Conservation (phyloP, 2,329 filamentous ascomycete species). For the Botrytis porri region DNA sequence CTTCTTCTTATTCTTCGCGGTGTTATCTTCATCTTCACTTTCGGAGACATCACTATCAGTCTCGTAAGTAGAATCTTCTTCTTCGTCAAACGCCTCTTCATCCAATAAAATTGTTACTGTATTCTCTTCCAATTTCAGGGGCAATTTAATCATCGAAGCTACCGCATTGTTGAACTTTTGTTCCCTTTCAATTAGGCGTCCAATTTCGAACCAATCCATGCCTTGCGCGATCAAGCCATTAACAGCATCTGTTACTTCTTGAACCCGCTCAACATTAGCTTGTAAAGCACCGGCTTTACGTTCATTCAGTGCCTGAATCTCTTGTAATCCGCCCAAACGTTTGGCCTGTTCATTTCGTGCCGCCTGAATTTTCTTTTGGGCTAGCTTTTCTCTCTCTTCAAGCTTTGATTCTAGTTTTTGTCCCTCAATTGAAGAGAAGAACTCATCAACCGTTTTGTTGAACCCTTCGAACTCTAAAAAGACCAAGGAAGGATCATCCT, state of each 20-base stretch:
- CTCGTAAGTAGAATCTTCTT: conserved; percentile 54
- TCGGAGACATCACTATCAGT: conserved; percentile 65
- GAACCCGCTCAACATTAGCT: conserved; percentile 84
- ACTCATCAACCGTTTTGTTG: conserved; percentile 92
- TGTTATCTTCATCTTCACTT: conserved; percentile 49
- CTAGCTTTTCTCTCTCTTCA: conserved; percentile 75
- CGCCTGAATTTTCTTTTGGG: conserved; percentile 81
- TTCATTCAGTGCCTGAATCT: conserved; percentile 76
- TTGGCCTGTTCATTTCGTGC: conserved; percentile 80
- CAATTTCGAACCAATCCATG: conserved; percentile 97
- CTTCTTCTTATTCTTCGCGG: conserved; percentile 39
- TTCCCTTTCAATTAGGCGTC: conserved; percentile 81
- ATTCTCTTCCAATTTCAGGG: conserved; percentile 87
- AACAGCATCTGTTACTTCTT: conserved; percentile 88
- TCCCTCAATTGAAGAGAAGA: conserved; percentile 94
- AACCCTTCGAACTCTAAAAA: conserved; percentile 79
- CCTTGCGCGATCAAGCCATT: conserved; percentile 89
- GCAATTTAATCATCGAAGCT: conserved; percentile 80
- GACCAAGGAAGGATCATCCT: conserved; percentile 59
- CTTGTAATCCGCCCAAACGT: conserved; percentile 78
- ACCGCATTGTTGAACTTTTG: conserved; percentile 78
- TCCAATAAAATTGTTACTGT: conserved; percentile 76
- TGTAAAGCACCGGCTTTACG: conserved; percentile 88
- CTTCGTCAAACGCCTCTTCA: conserved; percentile 57
- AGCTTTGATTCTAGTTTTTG: conserved; percentile 85